Conservation (phyloP, 148 eudicot genomes). For the Nepenthes mirabilis region DNA sequence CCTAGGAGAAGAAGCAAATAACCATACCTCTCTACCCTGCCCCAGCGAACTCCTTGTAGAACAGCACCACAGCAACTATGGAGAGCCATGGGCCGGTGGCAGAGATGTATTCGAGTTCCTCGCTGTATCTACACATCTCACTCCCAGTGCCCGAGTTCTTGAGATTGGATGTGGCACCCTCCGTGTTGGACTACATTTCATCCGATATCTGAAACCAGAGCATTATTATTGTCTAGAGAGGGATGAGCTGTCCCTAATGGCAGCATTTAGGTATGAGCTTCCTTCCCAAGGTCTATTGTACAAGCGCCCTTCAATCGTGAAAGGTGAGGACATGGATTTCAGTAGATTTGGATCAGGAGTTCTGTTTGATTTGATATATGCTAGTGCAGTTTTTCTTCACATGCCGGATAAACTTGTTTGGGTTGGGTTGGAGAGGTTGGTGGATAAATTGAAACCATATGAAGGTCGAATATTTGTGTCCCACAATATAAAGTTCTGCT, state of each 20-base stretch:
- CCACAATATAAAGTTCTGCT: conserved; percentile 85
- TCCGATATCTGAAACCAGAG: conserved; percentile 61
- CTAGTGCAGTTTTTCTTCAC: conserved; percentile 94
- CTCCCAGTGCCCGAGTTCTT: conserved; percentile 58
- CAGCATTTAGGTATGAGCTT: conserved; percentile 83
- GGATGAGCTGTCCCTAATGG: conserved; percentile 91
- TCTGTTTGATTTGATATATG: conserved; percentile 69
- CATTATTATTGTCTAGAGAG: conserved; percentile 86
- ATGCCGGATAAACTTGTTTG: conserved; percentile 97
- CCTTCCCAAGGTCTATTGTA: conserved; percentile 82
- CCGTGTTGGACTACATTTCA: conserved; percentile 90
- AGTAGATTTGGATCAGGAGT: conserved; percentile 53
- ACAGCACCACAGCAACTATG: conserved; percentile 94
- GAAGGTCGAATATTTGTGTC: conserved; percentile 88
- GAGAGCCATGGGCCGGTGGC: conserved; percentile 99
- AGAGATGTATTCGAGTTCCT: conserved; percentile 89
- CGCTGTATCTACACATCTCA: conserved; percentile 51
- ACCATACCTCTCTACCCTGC: conserved; percentile 86
- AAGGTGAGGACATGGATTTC: conserved; percentile 90
- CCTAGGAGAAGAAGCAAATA: conserved; percentile 57
- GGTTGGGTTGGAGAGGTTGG: conserved; percentile 78
- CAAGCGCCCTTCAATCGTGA: conserved; percentile 79
- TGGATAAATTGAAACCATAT: conserved; percentile 41
- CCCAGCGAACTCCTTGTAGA: conserved; percentile 94
- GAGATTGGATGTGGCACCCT: conserved; percentile 98